phyloP scores from a whole-genome alignment of 306 rosid genomes.

The Biancaea sappan region DNA sequence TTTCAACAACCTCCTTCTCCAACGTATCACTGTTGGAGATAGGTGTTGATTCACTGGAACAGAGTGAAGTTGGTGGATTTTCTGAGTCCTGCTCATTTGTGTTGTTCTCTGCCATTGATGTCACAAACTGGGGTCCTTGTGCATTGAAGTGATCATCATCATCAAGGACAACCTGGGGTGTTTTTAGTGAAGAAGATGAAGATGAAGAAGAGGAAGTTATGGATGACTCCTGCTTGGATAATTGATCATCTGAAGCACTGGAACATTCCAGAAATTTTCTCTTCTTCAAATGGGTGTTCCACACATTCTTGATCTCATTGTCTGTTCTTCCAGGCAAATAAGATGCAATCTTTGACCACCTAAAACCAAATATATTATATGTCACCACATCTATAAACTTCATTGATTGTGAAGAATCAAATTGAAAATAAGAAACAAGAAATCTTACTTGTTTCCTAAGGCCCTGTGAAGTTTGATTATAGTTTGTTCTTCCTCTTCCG shows the following conservation, averaged over 20 bases:
- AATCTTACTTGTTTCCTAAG: conserved; percentile 77
- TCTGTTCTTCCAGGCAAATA: conserved; percentile 65
- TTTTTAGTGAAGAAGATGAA: conserved; percentile 45
- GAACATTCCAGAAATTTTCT: conserved; percentile 10
- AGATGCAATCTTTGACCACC: conserved; percentile 74
- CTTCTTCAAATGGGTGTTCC: conserved; percentile 70
- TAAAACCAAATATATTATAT: conserved; percentile 18
- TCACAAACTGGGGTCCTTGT: conserved; percentile 16
- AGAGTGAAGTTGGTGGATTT: conserved; percentile 30
- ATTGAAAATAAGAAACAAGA: no score
- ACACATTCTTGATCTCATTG: conserved; percentile 69
- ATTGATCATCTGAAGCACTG: conserved; percentile 35
- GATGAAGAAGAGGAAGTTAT: conserved; percentile 63
- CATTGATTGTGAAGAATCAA: no score
- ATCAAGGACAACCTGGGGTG: neutral
- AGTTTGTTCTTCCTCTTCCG: conserved; percentile 68
- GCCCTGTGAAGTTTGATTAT: conserved; percentile 61
- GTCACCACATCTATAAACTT: no score
- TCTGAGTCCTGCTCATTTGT: conserved; percentile 1
- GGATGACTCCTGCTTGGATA: conserved; percentile 54
- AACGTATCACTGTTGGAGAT: conserved; percentile 10
- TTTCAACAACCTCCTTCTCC: conserved; percentile 38
- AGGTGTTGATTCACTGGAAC: conserved; percentile 45
- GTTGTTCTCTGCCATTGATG: conserved; percentile 22
- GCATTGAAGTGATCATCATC: conserved; percentile 25